Evolutionary conservation across 345 rosid genomes (phyloP).

Genomic region (Populus nigra): DNA sequence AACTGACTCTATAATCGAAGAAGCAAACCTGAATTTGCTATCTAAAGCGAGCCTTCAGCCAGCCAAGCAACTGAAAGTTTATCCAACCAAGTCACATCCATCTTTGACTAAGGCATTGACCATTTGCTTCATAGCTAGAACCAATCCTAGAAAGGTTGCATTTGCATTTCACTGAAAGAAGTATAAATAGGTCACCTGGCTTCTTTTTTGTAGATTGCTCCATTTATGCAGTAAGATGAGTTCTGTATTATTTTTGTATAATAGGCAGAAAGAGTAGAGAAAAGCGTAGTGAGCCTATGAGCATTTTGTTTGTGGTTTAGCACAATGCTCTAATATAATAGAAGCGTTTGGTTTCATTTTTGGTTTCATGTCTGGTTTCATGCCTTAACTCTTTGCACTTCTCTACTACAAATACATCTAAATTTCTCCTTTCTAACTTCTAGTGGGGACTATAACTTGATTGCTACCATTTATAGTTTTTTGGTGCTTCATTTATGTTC

Average conservation of each 20-base stretch:
- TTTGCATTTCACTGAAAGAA: background rate
- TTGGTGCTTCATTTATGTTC: background rate
- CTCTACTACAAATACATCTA: background rate
- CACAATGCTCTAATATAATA: background rate
- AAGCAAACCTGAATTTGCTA: background rate
- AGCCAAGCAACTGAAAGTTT: background rate
- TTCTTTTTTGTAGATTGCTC: background rate
- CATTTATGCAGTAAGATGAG: background rate
- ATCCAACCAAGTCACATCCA: background rate
- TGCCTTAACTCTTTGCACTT: background rate
- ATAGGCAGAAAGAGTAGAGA: background rate
- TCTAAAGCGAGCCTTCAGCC: background rate
- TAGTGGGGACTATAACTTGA: background rate
- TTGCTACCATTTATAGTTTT: background rate
- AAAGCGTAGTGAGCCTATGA: background rate
- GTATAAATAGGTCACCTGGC: background rate
- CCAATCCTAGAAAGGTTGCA: background rate
- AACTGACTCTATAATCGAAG: background rate
- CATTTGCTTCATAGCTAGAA: background rate
- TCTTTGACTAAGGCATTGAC: background rate
- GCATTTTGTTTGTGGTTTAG: background rate
- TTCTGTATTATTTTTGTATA: background rate
- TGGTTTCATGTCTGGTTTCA: background rate
- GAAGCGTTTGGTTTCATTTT: background rate
- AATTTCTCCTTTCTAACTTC: background rate